Evolutionary conservation across 352 stramenopile genomes (phyloP).

Genomic region (Phytophthora macrochlamydospora): DNA sequence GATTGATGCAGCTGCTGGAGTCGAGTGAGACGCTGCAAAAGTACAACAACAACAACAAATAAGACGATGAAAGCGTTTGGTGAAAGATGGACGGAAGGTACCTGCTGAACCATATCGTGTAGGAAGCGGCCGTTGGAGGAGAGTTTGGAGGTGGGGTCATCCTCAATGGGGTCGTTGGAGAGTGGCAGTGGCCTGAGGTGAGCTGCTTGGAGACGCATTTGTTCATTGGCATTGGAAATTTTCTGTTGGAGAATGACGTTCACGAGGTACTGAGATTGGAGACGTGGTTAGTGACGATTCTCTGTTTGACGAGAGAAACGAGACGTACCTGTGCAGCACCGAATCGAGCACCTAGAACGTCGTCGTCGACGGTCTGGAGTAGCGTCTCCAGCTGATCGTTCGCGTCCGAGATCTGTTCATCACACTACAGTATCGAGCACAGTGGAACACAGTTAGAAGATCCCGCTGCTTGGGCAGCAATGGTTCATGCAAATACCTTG

Average conservation of each 20-base stretch:
- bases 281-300: background rate
- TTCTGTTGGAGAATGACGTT: conserved; percentile 69
- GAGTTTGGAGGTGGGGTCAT: conserved; percentile 8
- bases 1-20: conserved; percentile 68
- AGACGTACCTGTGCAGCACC: conserved; percentile 50
- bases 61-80: too few relatives aligned
- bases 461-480: background rate
- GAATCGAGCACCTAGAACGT: conserved; percentile 52
- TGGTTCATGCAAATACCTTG: conserved; percentile 14
- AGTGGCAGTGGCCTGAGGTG: conserved; percentile 15
- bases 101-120: conserved; percentile 68
- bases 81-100: conserved; percentile 10
- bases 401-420: conserved; percentile 47
- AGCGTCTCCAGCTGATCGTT: conserved; percentile 53
- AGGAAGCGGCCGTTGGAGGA: conserved; percentile 48
- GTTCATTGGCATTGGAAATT: conserved; percentile 48
- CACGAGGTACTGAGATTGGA: conserved; percentile 47
- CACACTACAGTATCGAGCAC: conserved; percentile 56
- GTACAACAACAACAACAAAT: background rate
- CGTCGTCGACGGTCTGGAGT: conserved; percentile 45
- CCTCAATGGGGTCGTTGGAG: background rate
- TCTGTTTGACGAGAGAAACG: background rate
- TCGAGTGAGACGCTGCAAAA: conserved; percentile 50
- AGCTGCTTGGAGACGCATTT: conserved; percentile 36
- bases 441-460: conserved; percentile 1